A percentile compares a stretch with the other conserved stretches of the same genome.
Conservation (phyloP, 1,139 yeast species). For the Barnettozyma hawaiiensis region DNA sequence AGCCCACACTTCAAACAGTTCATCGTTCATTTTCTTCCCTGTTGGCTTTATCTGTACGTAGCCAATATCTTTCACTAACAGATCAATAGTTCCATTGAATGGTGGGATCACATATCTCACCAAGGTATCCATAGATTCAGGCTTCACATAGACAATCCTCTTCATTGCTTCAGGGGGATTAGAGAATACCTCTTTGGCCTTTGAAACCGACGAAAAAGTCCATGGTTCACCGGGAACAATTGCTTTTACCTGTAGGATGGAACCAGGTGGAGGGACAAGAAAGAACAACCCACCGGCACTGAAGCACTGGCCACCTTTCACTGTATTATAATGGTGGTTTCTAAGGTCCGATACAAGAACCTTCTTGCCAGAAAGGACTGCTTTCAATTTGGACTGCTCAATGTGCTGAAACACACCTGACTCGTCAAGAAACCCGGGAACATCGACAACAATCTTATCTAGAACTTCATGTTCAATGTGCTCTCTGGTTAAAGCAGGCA, state of each 20-base stretch:
- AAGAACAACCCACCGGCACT: constrained; percentile 61
- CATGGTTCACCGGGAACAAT: constrained; percentile 29
- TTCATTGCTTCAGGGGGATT: constrained; percentile 27
- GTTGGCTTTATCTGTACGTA: constrained; percentile 59
- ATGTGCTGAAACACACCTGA: constrained; percentile 33
- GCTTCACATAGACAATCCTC: constrained; percentile 32
- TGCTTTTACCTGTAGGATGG: constrained; percentile 37
- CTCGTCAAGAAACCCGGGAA: constrained; percentile 48
- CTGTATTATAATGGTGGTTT: constrained; percentile 35
- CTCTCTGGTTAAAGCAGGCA: constrained; percentile 56
- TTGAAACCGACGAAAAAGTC: constrained; percentile 29
- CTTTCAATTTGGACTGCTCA: constrained; percentile 32
- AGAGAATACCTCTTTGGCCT: constrained; percentile 24
- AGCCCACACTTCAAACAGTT: constrained; percentile 41
- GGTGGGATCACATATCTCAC: constrained; percentile 55
- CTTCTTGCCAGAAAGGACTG: constrained; percentile 35
- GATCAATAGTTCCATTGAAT: constrained; percentile 60
- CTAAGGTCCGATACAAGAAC: constrained; percentile 22
- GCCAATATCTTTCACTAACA: constrained; percentile 67
- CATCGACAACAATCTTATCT: constrained; percentile 38
- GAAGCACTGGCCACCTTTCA: constrained; percentile 41
- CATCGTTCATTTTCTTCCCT: constrained; percentile 41
- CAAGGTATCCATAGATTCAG: constrained; percentile 31
- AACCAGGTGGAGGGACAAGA: constrained; percentile 38
- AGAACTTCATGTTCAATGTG: constrained; percentile 34